Percentiles rank a stretch among this genome's conserved stretches.
phyloP scores from a whole-genome alignment of 805 yeast genomes.

The Kodamaea fukazawae region DNA sequence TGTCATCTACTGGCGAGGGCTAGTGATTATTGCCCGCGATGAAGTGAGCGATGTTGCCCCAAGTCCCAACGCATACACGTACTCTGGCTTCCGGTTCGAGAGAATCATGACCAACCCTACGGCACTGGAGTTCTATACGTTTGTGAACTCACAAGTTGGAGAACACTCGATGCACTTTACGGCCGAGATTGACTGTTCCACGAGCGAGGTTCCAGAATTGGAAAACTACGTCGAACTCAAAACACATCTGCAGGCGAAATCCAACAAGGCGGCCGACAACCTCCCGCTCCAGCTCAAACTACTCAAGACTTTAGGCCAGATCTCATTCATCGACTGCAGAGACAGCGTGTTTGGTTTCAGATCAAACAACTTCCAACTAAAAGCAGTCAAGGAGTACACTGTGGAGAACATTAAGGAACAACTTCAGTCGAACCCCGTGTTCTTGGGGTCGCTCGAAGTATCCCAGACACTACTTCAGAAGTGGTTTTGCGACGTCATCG shows the following conservation, averaged over 20 bases:
- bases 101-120: conserved; percentile 13
- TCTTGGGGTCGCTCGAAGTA: conserved; percentile 4
- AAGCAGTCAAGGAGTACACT: conserved; percentile 5
- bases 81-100: conserved; percentile 26
- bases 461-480: conserved; percentile 1
- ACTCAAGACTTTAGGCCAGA: conserved; percentile 7
- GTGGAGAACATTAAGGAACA: background rate
- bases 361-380: conserved; percentile 7
- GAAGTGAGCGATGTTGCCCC: background rate
- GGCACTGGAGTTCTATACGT: conserved; percentile 14
- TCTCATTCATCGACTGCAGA: conserved; percentile 3
- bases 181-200: conserved; percentile 23
- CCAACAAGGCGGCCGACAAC: conserved; percentile 1
- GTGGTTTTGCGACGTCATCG: conserved; percentile 1
- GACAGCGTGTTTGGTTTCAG: conserved; percentile 7
- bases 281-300: conserved; percentile 6
- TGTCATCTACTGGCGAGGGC: conserved; percentile 17
- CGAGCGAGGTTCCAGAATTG: conserved; percentile 6
- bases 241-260: conserved; percentile 16
- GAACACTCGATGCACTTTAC: conserved; percentile 15
- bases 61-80: conserved; percentile 10
- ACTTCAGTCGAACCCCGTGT: conserved; percentile 3
- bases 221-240: conserved; percentile 22
- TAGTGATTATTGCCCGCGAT: conserved; percentile 19
- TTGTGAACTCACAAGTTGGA: conserved; percentile 13